Evolutionary conservation across 805 yeast genomes (phyloP), one percentile per base, ranked within the genome.

Genomic region (Candida parachauliodes): DNA sequence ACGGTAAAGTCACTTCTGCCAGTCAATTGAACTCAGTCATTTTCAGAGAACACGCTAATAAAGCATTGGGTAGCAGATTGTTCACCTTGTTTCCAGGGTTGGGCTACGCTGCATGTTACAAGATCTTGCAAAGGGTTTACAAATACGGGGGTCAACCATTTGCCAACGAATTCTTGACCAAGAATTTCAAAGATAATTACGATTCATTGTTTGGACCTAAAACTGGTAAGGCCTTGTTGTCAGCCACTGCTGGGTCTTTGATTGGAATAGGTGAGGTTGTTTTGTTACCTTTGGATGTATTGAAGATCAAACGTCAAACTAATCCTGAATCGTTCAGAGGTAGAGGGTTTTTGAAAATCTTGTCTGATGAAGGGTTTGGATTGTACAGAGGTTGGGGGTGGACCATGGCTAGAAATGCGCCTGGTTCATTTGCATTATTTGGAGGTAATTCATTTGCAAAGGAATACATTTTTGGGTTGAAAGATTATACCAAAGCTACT

Each of bases 241-340:
- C 95, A 42, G 99, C 99, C 32, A 79, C 97, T 46, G 98, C 99
- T 20, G 99, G 99, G 55, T 87, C 96, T 23, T 51, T 93, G 48
- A 88, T 93, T 49, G 99, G 99, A 53, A 91, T 93, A 59, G 98
- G 97, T 68, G 99, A 93, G 69, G 88, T 93, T 59, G 89, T 93
- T 25, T 72, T 93, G 52, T 76, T 93, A 55, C 99, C 99, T 24
- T 76, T 93, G 52, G 99, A 93, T 60, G 98, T 93, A 28, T 74
- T 93, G 59, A 93, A 93, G 73, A 93, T 93, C 68, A 93, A 93
- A 72, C 89, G 98, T 72, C 99, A 93, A 74, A 93, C 99, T 39
- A 93, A 93, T 73, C 99, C 99, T n/a, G 98, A 91, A 66, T 72
- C 98, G n/a, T 93, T 93, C 78, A 83, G 81, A 65, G 99, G 99